phyloP scores from a whole-genome alignment of 208 protist species.

The Trypanosoma melophagium region DNA sequence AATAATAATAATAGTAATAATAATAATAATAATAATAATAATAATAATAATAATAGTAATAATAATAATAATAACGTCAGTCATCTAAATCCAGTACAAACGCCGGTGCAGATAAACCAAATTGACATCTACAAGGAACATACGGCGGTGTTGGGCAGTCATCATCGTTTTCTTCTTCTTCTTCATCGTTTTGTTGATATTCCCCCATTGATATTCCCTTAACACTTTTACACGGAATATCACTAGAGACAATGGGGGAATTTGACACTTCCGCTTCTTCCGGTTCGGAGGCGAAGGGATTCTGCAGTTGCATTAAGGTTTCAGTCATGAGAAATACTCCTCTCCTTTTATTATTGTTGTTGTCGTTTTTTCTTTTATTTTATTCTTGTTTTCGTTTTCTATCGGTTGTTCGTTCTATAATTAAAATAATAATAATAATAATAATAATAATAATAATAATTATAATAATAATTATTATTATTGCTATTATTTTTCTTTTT shows the following conservation, averaged over 20 bases:
- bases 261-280: not conserved
- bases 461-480: no score
- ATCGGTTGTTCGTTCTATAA: no score
- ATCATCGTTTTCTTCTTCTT: constrained; percentile 28
- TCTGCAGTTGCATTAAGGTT: not conserved
- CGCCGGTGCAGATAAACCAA: constrained; percentile 45
- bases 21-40: not conserved
- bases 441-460: no score
- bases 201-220: not conserved
- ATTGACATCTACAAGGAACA: constrained; percentile 48
- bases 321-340: not conserved
- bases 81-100: constrained; percentile 51
- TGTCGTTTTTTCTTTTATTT: not conserved
- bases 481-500: no score
- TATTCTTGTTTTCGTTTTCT: no score
- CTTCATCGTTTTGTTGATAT: not conserved
- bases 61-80: not conserved
- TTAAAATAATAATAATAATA: no score
- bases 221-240: not conserved
- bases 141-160: constrained; percentile 56
- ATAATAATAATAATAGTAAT: not conserved
- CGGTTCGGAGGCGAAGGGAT: constrained; percentile 4
- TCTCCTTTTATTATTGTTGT: not conserved
- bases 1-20: no score
- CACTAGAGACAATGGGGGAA: not conserved